Evolutionary conservation across 805 yeast species (phyloP).

Genomic region (Metschnikowia dekortorum): DNA sequence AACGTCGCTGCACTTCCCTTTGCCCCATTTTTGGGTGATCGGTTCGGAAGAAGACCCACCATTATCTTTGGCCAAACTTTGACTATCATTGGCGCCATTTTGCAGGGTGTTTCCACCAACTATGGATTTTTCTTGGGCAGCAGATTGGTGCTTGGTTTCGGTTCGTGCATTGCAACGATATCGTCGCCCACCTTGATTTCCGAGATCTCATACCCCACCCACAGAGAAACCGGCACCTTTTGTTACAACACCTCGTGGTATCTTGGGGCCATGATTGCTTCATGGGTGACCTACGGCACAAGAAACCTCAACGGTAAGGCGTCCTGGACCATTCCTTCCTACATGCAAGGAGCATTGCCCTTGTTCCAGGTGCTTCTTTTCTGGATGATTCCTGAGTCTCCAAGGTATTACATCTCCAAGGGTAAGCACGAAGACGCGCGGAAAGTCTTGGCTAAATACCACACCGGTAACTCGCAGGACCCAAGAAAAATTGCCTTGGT

Average conservation of each 20-base stretch:
- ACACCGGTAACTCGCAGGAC: slow-evolving; percentile 36
- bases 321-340: slow-evolving; percentile 55
- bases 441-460: slow-evolving; percentile 33
- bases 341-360: slow-evolving; percentile 48
- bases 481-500: slow-evolving; percentile 16
- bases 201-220: slow-evolving; percentile 46
- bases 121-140: slow-evolving; percentile 37
- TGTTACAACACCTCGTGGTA: slow-evolving; percentile 50
- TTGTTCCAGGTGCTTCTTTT: slow-evolving; percentile 28
- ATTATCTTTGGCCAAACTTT: slow-evolving; percentile 25
- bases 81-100: slow-evolving; percentile 30
- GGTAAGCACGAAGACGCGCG: slow-evolving; percentile 43
- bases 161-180: slow-evolving; percentile 38
- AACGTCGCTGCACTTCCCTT: slow-evolving; percentile 24
- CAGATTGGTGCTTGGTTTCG: slow-evolving; percentile 48
- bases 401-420: slow-evolving; percentile 40
- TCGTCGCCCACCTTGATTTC: slow-evolving; percentile 47
- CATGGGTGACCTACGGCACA: slow-evolving; percentile 49
- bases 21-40: slow-evolving; percentile 26
- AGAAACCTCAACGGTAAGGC: slow-evolving; percentile 16
- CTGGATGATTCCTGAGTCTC: slow-evolving; percentile 43
- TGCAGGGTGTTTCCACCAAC: slow-evolving; percentile 34
- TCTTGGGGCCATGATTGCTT: slow-evolving; percentile 49
- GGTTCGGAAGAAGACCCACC: slow-evolving; percentile 37
- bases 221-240: slow-evolving; percentile 29